A percentile compares a stretch with the other conserved stretches of the same genome.
These are phyloP conservation scores for Pythium folliculosum DNA, from an alignment of 352 stramenopile species.

Conservation along the genomic window DNA sequence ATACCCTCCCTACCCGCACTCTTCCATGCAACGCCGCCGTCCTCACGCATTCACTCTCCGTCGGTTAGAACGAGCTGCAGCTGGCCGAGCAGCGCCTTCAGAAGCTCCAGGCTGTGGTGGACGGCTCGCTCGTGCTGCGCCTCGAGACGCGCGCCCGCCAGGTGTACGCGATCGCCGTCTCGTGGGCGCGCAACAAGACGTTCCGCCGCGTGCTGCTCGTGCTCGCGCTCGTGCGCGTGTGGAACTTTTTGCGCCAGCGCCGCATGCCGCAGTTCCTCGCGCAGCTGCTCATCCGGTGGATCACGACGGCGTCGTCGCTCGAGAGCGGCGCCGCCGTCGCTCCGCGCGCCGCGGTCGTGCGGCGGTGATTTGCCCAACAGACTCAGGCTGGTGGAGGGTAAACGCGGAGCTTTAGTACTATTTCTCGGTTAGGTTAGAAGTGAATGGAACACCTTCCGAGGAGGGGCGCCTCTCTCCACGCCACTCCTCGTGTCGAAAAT, in stretches of 20 bases:
- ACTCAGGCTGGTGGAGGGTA: not conserved
- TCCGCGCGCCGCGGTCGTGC: not conserved
- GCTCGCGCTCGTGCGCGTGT: constrained; percentile 47
- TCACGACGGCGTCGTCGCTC: constrained; percentile 56
- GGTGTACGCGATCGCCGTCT: constrained; percentile 37
- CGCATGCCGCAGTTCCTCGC: constrained; percentile 60
- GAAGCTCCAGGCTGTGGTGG: constrained; percentile 34
- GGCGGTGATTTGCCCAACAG: not conserved
- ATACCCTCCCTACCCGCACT: not conserved
- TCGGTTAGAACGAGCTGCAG: constrained; percentile 58
- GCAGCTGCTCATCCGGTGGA: constrained; percentile 59
- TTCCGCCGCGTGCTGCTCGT: constrained; percentile 58
- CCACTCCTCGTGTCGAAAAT: not conserved
- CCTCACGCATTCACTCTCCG: not conserved
- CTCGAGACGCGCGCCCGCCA: constrained; percentile 42
- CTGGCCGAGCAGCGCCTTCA: constrained; percentile 39
- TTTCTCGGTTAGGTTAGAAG: not conserved
- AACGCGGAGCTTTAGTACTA: not conserved
- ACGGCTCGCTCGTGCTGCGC: constrained; percentile 50
- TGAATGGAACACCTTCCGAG: too few relatives aligned
- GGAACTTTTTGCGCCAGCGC: constrained; percentile 50
- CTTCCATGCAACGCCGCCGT: too few relatives aligned
- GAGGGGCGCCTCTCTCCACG: too few relatives aligned
- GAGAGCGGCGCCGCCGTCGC: constrained; percentile 25
- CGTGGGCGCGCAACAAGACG: constrained; percentile 50